Conservation (phyloP, 164 flowering plant genomes). For the Warburgia ugandensis region DNA sequence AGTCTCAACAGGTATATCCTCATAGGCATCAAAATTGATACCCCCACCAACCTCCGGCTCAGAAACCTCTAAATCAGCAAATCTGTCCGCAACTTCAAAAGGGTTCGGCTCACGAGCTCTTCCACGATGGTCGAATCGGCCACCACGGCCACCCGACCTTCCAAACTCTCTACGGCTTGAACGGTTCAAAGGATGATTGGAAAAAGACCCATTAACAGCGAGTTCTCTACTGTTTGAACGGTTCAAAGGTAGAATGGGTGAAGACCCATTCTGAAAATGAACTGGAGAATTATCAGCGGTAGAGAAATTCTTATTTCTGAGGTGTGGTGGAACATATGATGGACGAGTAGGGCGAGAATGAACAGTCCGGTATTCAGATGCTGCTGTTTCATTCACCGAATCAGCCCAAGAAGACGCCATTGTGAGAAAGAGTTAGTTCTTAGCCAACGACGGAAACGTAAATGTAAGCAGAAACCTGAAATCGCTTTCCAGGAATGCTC, state of each 20-base stretch:
- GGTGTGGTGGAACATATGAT: slow-evolving; percentile 11
- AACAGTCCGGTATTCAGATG: neutral
- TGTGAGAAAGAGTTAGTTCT: too few species aligned
- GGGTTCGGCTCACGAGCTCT: slow-evolving; percentile 18
- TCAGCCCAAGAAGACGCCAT: slow-evolving; percentile 14
- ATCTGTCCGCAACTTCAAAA: slow-evolving; percentile 17
- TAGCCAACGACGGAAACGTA: too few species aligned
- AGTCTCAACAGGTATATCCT: slow-evolving; percentile 43
- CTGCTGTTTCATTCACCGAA: slow-evolving; percentile 4
- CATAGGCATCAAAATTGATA: slow-evolving; percentile 44
- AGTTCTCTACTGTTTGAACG: neutral
- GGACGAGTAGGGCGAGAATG: slow-evolving; percentile 6
- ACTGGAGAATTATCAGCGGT: neutral
- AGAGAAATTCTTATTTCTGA: neutral
- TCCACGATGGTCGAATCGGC: neutral
- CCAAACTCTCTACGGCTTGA: neutral
- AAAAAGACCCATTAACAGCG: neutral
- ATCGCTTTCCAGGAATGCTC: too few species aligned
- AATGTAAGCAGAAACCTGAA: too few species aligned
- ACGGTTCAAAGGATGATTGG: neutral
- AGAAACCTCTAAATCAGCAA: slow-evolving; percentile 19
- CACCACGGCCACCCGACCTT: neutral
- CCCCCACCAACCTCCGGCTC: slow-evolving; percentile 1
- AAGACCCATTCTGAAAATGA: neutral
- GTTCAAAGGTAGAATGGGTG: neutral